These are phyloP conservation scores for Phalaenopsis aphrodite DNA, from an alignment of 106 monocot genomes.

Conservation along the genomic window DNA sequence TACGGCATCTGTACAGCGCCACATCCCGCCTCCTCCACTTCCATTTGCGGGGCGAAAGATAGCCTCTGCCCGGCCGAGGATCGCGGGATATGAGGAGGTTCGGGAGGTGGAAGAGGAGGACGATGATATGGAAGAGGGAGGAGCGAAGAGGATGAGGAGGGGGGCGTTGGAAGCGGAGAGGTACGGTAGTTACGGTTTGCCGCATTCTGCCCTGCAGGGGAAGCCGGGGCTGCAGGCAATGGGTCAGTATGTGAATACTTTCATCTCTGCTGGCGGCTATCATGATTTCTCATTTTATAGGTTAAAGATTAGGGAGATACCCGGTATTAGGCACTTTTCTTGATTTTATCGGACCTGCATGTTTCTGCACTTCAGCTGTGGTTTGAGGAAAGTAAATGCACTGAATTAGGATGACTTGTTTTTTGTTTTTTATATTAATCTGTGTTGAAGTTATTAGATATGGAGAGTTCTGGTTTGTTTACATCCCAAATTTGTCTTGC, in stretches of 20 bases:
- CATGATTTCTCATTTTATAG: neutral
- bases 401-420: neutral
- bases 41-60: slow-evolving; percentile 5
- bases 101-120: slow-evolving; percentile 23
- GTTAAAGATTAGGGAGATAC: neutral
- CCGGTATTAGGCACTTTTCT: neutral
- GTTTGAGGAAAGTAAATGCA: neutral
- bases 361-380: neutral
- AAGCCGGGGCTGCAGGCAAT: slow-evolving; percentile 5
- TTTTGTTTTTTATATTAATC: too few relatives aligned
- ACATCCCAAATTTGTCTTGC: too few relatives aligned
- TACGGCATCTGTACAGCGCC: slow-evolving; percentile 7
- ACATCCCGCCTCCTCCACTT: slow-evolving; percentile 2
- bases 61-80: slow-evolving; percentile 4
- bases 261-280: neutral
- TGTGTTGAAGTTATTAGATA: too few relatives aligned
- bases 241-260: slow-evolving; percentile 3
- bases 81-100: slow-evolving; percentile 15
- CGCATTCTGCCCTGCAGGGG: neutral
- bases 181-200: slow-evolving; percentile 2
- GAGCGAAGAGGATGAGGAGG: slow-evolving; percentile 10
- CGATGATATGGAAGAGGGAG: slow-evolving; percentile 4
- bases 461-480: too few relatives aligned
- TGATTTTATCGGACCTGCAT: neutral
- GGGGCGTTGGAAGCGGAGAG: neutral